Base-by-base conservation (phyloP, 73 alveolate genomes). In the Loxodes magnus region DNA sequence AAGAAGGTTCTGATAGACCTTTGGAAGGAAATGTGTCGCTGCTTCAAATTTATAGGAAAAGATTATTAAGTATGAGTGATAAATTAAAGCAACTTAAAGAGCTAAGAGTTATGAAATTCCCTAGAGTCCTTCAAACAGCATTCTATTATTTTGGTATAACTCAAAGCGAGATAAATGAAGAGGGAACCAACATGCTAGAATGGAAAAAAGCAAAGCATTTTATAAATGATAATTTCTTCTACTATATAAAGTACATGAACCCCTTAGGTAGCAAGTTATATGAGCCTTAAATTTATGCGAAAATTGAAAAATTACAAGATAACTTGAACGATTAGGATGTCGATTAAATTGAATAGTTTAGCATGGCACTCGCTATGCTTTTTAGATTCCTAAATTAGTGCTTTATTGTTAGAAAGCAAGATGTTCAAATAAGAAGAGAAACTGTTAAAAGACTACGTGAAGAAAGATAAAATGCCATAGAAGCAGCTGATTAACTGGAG, bases 171-270 rank as follows among this genome's bases (percentile, higher is more conserved):
- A 57, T 92, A 15, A 62, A 80, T 23, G 95, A 79, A 38, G 42
- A 50, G 25, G 93, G 90, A 23, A 92, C 99, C 0, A 85, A 92
- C 64, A 67, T 76, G 70, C 70, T 92, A 26, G 77, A 83, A 62
- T 92, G 99, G 97, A 88, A 88, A 59, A 69, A 56, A 34, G 97
- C 95, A 0, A 88, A 79, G 57, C 56, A 41, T 21, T 52, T 41
- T 16, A 41, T 91, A 52, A 65, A 71, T 31, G 88, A 83, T 9
- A 82, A 82, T 17, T 67, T 92, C 22, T 50, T 69, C 12, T 52
- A 48, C 48, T 62, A 69, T 51, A 61, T 79, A 15, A 37, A 62
- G 27, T 43, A 59, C 34, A 74, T 74, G 46, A 71, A 70, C 22
- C 93, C 88, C 27, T 46, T 54, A 21, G 97, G 97, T 1, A 87